phyloP scores from a whole-genome alignment of 192 early-diverging fungal species.

The Phycomyces blakesleeanus region DNA sequence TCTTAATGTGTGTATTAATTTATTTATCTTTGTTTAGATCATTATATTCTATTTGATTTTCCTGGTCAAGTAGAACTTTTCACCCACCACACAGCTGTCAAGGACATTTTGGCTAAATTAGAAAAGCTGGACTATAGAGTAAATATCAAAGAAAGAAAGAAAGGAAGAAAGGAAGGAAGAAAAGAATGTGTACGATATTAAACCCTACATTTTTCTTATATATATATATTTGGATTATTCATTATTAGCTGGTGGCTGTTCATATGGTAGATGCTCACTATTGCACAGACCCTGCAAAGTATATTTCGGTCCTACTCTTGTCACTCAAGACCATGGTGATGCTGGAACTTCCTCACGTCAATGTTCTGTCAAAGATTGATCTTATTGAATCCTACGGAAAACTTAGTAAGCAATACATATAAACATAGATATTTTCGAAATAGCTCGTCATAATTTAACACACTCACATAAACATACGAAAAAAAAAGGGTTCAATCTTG shows the following conservation, averaged over 20 bases:
- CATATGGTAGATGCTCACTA: conserved; percentile 91
- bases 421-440: too few species aligned
- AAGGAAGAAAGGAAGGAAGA: too few species aligned
- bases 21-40: conserved; percentile 49
- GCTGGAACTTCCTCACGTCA: conserved; percentile 92
- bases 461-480: too few species aligned
- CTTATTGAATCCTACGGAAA: conserved; percentile 78
- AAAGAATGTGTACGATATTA: too few species aligned
- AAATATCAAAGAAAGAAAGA: conserved; percentile 6
- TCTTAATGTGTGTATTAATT: background rate
- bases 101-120: conserved; percentile 67
- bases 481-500: conserved; percentile 73
- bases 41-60: conserved; percentile 94
- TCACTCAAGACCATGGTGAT: conserved; percentile 92
- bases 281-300: conserved; percentile 88
- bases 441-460: too few species aligned
- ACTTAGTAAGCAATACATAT: conserved; percentile 51
- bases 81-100: conserved; percentile 86
- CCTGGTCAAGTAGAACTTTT: conserved; percentile 98
- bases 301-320: conserved; percentile 86
- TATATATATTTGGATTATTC: conserved; percentile 1
- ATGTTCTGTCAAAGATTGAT: conserved; percentile 96
- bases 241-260: conserved; percentile 63
- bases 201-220: background rate
- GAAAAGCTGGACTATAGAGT: conserved; percentile 70